Percentiles rank a stretch among this genome's conserved stretches.
phyloP scores from a whole-genome alignment of 176 grass and related monocot species.

The Typha latifolia region DNA sequence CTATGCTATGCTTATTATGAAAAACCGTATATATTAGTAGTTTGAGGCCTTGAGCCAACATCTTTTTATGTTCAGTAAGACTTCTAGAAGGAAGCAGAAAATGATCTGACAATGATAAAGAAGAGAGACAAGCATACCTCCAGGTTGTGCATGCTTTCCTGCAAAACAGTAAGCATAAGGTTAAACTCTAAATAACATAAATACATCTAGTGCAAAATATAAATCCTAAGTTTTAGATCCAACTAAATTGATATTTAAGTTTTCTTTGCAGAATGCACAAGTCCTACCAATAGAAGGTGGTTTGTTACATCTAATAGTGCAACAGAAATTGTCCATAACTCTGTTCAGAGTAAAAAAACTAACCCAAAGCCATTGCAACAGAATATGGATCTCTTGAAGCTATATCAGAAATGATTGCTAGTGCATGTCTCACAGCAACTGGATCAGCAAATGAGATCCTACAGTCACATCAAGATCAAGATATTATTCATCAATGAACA shows the following conservation, averaged over 20 bases:
- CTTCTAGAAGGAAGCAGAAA: neutral
- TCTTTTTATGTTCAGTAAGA: no score
- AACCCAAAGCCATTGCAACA: slow-evolving; percentile 90
- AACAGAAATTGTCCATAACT: neutral
- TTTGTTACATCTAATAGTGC: neutral
- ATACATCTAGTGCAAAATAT: neutral
- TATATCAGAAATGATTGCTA: slow-evolving; percentile 90
- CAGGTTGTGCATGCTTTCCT: slow-evolving; percentile 68
- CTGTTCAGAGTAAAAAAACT: slow-evolving; percentile 24
- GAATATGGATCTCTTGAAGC: slow-evolving; percentile 92
- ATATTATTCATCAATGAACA: neutral
- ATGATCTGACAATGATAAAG: slow-evolving; percentile 16
- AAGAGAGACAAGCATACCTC: slow-evolving; percentile 48
- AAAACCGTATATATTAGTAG: no score
- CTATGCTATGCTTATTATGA: no score
- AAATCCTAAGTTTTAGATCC: neutral
- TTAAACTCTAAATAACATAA: neutral
- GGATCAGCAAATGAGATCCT: slow-evolving; percentile 97
- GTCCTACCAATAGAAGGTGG: neutral
- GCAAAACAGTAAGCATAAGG: slow-evolving; percentile 46
- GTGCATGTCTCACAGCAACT: slow-evolving; percentile 83
- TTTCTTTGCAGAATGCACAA: neutral
- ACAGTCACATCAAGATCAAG: slow-evolving; percentile 25
- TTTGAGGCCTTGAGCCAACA: no score
- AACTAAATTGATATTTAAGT: neutral